phyloP scores from a whole-genome alignment of 805 yeast genomes.

The Candida ortonii region DNA sequence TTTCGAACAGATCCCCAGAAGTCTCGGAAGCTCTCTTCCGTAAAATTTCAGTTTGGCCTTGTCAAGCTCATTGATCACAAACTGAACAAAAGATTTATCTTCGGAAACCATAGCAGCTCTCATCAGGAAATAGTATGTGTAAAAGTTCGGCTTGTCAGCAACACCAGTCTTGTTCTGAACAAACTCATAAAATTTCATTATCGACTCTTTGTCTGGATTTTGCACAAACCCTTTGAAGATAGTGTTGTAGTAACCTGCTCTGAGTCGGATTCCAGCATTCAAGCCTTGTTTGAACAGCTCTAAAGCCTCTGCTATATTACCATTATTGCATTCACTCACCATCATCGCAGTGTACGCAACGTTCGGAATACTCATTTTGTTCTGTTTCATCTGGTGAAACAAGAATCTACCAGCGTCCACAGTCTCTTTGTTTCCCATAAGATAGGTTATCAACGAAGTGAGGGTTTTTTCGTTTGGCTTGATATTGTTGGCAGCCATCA shows the following conservation, averaged over 20 bases:
- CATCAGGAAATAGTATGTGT: constrained; percentile 47
- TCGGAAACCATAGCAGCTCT: constrained; percentile 35
- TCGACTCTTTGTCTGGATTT: constrained; percentile 33
- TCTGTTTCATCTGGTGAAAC: constrained; percentile 39
- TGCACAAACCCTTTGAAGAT: constrained; percentile 49
- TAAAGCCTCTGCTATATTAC: constrained; percentile 42
- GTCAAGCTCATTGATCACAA: constrained; percentile 39
- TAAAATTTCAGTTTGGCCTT: constrained; percentile 28
- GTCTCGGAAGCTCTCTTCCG: constrained; percentile 41
- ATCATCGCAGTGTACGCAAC: constrained; percentile 46
- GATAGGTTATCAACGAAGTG: constrained; percentile 52
- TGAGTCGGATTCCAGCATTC: constrained; percentile 33
- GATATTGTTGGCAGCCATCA: constrained; percentile 39
- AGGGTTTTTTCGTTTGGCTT: constrained; percentile 43
- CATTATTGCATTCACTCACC: constrained; percentile 43
- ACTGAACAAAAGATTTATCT: constrained; percentile 34
- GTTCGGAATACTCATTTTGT: constrained; percentile 32
- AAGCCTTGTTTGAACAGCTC: constrained; percentile 38
- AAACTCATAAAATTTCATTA: constrained; percentile 39
- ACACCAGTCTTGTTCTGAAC: constrained; percentile 28
- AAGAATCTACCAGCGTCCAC: constrained; percentile 50
- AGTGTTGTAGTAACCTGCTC: constrained; percentile 41
- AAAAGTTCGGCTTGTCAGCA: constrained; percentile 42
- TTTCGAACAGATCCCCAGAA: constrained; percentile 24
- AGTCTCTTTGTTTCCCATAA: constrained; percentile 46